Conservation (phyloP, 805 yeast species). For the Ogataea pignaliae region DNA sequence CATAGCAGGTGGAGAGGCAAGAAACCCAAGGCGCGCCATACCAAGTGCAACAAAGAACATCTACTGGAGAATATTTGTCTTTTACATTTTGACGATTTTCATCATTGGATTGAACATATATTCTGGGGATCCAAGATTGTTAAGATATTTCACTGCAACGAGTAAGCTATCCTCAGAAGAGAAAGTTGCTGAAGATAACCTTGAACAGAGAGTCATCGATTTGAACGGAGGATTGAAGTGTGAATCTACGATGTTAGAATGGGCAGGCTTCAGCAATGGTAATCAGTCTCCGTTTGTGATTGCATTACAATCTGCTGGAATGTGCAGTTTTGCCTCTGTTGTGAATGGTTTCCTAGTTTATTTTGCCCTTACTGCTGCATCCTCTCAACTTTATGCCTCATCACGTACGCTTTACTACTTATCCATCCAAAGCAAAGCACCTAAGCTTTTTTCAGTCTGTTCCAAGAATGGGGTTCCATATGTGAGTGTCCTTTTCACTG, state of each 20-base stretch:
- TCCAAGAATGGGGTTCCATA: constrained; percentile 68
- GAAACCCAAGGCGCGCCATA: constrained; percentile 69
- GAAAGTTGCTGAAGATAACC: not conserved
- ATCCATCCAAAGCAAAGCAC: constrained; percentile 55
- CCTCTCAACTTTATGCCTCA: constrained; percentile 57
- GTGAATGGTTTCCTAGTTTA: constrained; percentile 50
- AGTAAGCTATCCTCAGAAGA: constrained; percentile 14
- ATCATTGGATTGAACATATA: constrained; percentile 68
- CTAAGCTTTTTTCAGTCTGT: constrained; percentile 55
- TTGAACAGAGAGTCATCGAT: constrained; percentile 17
- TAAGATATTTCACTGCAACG: constrained; percentile 46
- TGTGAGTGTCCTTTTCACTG: constrained; percentile 60
- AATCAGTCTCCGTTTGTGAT: constrained; percentile 55
- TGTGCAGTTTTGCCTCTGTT: constrained; percentile 45
- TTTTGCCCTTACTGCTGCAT: constrained; percentile 54
- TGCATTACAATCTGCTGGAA: constrained; percentile 49
- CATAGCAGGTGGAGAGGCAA: constrained; percentile 83
- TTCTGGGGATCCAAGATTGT: constrained; percentile 70
- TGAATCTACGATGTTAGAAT: constrained; percentile 17
- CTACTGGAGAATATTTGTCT: constrained; percentile 61
- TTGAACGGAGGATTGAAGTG: constrained; percentile 28
- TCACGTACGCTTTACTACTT: constrained; percentile 53
- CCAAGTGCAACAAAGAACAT: constrained; percentile 76
- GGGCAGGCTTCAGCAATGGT: constrained; percentile 40
- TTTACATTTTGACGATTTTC: constrained; percentile 64